phyloP scores from a whole-genome alignment of 345 rosid species.

The Citrus reticulata region DNA sequence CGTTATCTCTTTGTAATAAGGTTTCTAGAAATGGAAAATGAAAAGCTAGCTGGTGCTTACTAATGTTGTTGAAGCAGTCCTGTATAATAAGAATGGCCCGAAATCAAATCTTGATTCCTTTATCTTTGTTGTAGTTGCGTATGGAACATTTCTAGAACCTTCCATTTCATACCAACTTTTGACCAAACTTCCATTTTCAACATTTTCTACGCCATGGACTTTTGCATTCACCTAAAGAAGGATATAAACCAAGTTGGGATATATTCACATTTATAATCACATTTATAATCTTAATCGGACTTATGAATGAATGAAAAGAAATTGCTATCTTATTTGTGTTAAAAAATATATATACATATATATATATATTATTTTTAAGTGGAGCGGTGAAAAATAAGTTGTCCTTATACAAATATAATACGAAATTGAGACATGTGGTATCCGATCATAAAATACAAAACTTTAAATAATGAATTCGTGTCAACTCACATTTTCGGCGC shows the following conservation, averaged over 20 bases:
- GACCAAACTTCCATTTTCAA: background rate
- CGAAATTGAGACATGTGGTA: no score
- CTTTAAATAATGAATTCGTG: no score
- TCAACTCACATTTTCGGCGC: no score
- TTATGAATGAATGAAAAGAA: background rate
- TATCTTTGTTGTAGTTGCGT: background rate
- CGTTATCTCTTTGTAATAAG: background rate
- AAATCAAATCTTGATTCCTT: background rate
- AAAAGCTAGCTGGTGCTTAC: background rate
- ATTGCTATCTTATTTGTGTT: background rate
- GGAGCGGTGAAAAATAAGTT: background rate
- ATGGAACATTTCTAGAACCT: background rate
- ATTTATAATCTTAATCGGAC: background rate
- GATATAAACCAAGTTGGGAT: background rate
- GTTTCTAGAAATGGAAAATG: background rate
- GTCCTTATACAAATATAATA: no score
- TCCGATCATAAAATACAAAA: no score
- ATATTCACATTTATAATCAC: background rate
- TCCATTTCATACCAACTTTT: background rate
- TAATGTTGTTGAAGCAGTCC: no score
- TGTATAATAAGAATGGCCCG: no score
- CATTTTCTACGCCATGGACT: background rate
- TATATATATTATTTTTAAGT: no score
- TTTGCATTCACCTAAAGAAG: background rate
- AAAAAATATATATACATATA: no score